These are phyloP conservation scores for Hyparrhenia diplandra DNA, from an alignment of 176 grass and related monocot genomes.

Conservation along the genomic window DNA sequence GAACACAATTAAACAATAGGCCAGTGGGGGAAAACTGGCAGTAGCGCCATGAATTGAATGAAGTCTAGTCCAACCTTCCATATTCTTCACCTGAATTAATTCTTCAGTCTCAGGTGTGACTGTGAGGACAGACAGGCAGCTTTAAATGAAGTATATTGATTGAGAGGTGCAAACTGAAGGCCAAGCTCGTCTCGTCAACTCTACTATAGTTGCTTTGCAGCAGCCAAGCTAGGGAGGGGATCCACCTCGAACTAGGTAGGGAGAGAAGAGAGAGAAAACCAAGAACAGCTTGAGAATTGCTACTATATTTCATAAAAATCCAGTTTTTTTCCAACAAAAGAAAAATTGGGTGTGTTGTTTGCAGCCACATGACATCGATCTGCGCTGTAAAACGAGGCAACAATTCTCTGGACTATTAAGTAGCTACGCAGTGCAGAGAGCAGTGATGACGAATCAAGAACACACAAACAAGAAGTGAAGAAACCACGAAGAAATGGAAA, in stretches of 20 bases:
- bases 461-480: background rate
- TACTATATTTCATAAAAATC: background rate
- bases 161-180: slow-evolving; percentile 25
- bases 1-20: background rate
- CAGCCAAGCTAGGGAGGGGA: slow-evolving; percentile 35
- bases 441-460: slow-evolving; percentile 15
- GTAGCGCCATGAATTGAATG: background rate
- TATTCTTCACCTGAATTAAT: slow-evolving; percentile 54
- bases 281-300: background rate
- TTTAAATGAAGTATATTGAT: slow-evolving; percentile 59
- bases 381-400: slow-evolving; percentile 13
- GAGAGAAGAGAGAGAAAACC: background rate
- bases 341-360: background rate
- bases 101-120: slow-evolving; percentile 32
- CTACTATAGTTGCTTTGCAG: slow-evolving; percentile 32
- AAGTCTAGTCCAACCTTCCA: slow-evolving; percentile 11
- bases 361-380: slow-evolving; percentile 15
- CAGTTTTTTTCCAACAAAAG: background rate
- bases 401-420: background rate
- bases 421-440: background rate
- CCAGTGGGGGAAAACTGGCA: background rate
- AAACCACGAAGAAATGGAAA: slow-evolving; percentile 6
- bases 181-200: slow-evolving; percentile 3
- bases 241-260: slow-evolving; percentile 10
- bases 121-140: slow-evolving; percentile 26